Evolutionary conservation across 208 protist genomes (phyloP).

Genomic region (Trypanosoma lewisi): DNA sequence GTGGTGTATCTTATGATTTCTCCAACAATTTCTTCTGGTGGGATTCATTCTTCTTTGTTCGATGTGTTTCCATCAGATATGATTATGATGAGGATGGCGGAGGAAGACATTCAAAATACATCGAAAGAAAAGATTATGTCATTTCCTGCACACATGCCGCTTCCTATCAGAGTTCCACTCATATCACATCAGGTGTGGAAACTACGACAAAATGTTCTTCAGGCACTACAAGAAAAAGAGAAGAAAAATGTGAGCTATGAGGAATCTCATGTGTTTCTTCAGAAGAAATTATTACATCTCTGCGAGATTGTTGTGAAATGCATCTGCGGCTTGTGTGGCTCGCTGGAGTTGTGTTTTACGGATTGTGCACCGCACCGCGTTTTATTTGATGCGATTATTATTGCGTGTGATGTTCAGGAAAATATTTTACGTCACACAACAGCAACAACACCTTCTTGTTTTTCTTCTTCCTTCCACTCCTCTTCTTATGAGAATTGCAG

Average conservation of each 20-base stretch:
- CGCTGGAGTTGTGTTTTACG: constrained; percentile 22
- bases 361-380: constrained; percentile 23
- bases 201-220: constrained; percentile 5
- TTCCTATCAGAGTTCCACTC: constrained; percentile 25
- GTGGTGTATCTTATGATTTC: constrained; percentile 13
- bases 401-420: constrained; percentile 24
- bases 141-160: constrained; percentile 1
- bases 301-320: constrained; percentile 14
- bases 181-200: constrained; percentile 13
- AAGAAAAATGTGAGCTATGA: neutral
- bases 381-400: constrained; percentile 24
- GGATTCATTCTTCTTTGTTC: constrained; percentile 10
- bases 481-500: neutral
- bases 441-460: neutral
- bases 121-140: no score
- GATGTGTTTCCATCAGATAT: neutral
- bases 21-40: constrained; percentile 18
- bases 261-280: constrained; percentile 3
- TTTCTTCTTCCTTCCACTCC: neutral
- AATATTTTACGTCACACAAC: constrained; percentile 16
- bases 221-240: neutral
- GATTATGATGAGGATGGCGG: neutral
- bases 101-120: neutral
- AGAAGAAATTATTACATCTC: constrained; percentile 17
- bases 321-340: constrained; percentile 15